Base-by-base conservation (phyloP, 805 yeast genomes). In the Cyberlindnera galapagoensis region DNA sequence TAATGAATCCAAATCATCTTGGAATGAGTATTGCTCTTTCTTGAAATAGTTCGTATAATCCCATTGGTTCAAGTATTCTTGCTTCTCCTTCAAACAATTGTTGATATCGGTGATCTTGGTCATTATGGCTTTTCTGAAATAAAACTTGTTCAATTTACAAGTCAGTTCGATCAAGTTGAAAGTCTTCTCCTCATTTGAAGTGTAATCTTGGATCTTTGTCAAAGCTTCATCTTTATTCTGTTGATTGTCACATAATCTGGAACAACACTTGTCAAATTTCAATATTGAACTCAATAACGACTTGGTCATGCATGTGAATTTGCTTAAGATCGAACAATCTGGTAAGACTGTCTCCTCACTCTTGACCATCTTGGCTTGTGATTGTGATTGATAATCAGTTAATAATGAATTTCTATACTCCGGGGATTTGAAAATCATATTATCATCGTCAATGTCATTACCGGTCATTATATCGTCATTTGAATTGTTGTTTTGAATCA, bases 11-110 rank as follows among this genome's bases (percentile, higher is more conserved):
- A 31, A 10, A 14, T 30, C 38, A n/a, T 26, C 13, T 12, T 21
- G 59, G 33, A 60, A 57, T 34, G 29, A 3, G 26, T 30, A 18
- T 9, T 6, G n/a, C n/a, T n/a, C n/a, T 8, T 17, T 52, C 10
- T 23, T 49, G 18, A 56, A 50, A 53, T 71, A 63, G 1, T 54
- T 56, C 15, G 61, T 57, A 43, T 71, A 71, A 39, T 65, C 49
- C 75, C 76, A 74, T 30, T 60, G 60, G 9, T 40, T 27, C 2
- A 54, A 35, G 42, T 63, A 62, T 9, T 18, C 31, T 18, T 31
- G 26, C 4, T 30, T 28, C 8, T 28, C 33, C 4, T 11, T 7
- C 9, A 32, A 26, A 2, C 44, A 32, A 9, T 24, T 33, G 26
- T 30, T 28, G 21, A 46, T 38, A 14, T 30, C 15, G 14, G 24